Base-by-base conservation (phyloP, 1,284 basidiomycete species). In the Uromyces viciae-fabae region DNA sequence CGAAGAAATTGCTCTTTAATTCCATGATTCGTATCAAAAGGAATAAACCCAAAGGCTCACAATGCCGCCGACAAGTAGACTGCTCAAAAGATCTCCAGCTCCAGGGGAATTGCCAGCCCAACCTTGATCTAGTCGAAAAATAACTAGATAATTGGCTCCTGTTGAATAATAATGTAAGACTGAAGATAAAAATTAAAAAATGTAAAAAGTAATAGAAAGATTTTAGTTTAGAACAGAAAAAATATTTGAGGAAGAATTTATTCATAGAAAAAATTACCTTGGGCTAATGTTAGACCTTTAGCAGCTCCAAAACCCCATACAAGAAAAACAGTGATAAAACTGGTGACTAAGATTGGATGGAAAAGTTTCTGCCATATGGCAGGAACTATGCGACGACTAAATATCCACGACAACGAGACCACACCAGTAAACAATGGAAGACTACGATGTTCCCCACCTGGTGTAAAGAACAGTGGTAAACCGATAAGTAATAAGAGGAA, bases 291-390 rank as follows among this genome's bases (percentile, higher is more conserved):
- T 33, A 66, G 36, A 3, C 79, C 79, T 31, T 81, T 75, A 19
- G 75, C 68, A 15, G 42, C 36, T 17, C 71, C 72, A 25, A 81
- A 68, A 11, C 19, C 69, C 58, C 69, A 81, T n/a, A 81, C 72
- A 54, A 58, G 25, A 2, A 81, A 66, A 15, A 66, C 69, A 22
- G 79, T 81, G 46, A 81, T 74, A 42, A 66, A 58, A 40, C 79
- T 81, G 4, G 79, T 81, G 58, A 81, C 79, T 19, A 81, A 58
- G 43, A 81, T 81, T n/a, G 79, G 79, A 40, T 81, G 79, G 8
- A 81, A 54, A 22, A 75, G 9, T 66, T 66, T 81, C 54, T 81
- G 69, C 58, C 33, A 74, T 2, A 43, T 9, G 33, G 43, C 38
- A 25, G 79, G 25, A 36, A 81, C 46, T 19, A 31, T 25, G 36